phyloP scores from a whole-genome alignment of 2,329 filamentous ascomycete species.

The Parascedosporium putredinis region DNA sequence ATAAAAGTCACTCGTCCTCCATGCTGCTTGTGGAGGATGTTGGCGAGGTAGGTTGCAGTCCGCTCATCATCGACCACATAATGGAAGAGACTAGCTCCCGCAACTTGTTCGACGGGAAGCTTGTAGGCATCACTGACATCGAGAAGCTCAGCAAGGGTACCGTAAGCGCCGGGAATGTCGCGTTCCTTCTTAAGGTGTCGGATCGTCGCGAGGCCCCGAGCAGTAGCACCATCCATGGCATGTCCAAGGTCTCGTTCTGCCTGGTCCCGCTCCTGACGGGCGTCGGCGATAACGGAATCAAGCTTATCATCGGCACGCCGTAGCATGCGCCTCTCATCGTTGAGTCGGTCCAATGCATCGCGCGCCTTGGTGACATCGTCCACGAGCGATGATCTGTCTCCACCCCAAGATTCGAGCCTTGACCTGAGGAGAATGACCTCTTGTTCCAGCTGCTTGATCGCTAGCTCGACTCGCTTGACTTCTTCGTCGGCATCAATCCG shows the following conservation, averaged over 20 bases:
- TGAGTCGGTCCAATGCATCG: slow-evolving; percentile 65
- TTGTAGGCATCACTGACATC: slow-evolving; percentile 77
- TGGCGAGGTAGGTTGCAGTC: slow-evolving; percentile 72
- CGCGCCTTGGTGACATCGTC: slow-evolving; percentile 68
- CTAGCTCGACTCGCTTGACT: slow-evolving; percentile 57
- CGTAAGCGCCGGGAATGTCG: slow-evolving; percentile 78
- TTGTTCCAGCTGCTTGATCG: slow-evolving; percentile 62
- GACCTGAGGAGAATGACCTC: slow-evolving; percentile 62
- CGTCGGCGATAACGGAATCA: slow-evolving; percentile 64
- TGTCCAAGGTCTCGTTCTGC: slow-evolving; percentile 70
- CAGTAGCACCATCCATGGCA: slow-evolving; percentile 83
- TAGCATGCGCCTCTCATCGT: slow-evolving; percentile 78
- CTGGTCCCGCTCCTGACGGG: slow-evolving; percentile 63
- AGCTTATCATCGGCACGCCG: slow-evolving; percentile 85
- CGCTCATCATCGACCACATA: slow-evolving; percentile 89
- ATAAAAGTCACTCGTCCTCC: slow-evolving; percentile 90
- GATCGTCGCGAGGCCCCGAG: slow-evolving; percentile 77
- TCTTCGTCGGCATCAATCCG: slow-evolving; percentile 78
- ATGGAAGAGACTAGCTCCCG: slow-evolving; percentile 86
- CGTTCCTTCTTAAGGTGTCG: slow-evolving; percentile 70
- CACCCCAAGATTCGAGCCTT: slow-evolving; percentile 68
- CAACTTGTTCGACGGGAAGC: slow-evolving; percentile 84
- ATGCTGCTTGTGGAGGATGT: slow-evolving; percentile 66
- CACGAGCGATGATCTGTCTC: slow-evolving; percentile 60
- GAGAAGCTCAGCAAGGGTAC: slow-evolving; percentile 87